Base-by-base conservation (phyloP, 2,329 filamentous ascomycete genomes). In the Sporothrix pseudoabietina region DNA sequence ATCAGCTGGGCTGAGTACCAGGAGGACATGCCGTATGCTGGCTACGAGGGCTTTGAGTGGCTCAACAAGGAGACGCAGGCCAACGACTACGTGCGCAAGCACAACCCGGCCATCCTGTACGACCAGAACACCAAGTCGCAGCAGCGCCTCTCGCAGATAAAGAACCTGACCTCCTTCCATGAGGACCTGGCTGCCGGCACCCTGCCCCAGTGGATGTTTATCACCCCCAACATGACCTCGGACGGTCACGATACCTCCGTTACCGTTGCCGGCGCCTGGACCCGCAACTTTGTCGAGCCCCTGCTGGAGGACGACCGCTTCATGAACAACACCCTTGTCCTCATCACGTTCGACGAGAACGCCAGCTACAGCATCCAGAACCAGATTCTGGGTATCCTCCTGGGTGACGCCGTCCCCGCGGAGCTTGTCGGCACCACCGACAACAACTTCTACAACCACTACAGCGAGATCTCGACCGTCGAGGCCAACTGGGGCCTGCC, bases 51-150 rank as follows among this genome's bases (percentile, higher is more conserved):
- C 32, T 80, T 81, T 49, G 83, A 82, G 0, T 93, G 84, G 79
- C 84, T 88, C 72, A 93, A 94, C 81, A 88, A 89, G 76, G 75
- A 88, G 77, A 92, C 87, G 2, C 87, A 87, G 41, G 85, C 87
- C 68, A 92, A 94, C 78, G 89, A 91, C 82, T 96, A 96, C 79
- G 92, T 95, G 8, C 90, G 93, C 79, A 95, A 96, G 83, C 93
- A 96, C 83, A 94, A 94, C 81, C 84, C 87, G 66, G 82, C 85
- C 19, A 83, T 94, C 73, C 84, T 91, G 72, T 93, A 88, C 81
- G 87, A 94, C 79, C 88, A 87, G 49, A 85, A 92, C 70, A 86
- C 90, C 73, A 83, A 85, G 71, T 86, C 85, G 69, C 80, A 85
- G 39, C 84, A 88, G 26, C 89, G 92, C 35, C 84, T 92, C 0